Evolutionary conservation across 2,329 filamentous ascomycete genomes (phyloP), one percentile per base, ranked within the genome.

Genomic region (Graphium sp.): DNA sequence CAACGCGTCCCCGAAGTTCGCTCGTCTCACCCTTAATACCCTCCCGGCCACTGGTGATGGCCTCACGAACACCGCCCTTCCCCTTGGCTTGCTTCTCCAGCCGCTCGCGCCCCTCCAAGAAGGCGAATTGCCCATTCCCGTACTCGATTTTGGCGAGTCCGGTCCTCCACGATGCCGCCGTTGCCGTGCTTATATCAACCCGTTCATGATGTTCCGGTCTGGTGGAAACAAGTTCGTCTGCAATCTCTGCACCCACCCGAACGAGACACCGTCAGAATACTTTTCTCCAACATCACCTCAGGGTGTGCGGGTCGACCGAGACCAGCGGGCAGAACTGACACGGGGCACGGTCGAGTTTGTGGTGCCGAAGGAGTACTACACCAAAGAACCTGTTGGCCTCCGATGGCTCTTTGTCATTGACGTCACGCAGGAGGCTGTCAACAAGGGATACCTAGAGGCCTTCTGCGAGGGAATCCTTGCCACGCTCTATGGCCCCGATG

Each of bases 331-430:
- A 0, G 89, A 98, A 54, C 62, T 98, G 42, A 81, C 76, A 42
- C 69, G 82, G 32, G 89, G 89, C 21, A 95, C 89, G 0, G 87
- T 95, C 25, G 89, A 98, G 47, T 98, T 92, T 47, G 64, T 89
- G 34, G 91, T 98, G 10, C 89, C 89, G 11, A 95, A 94, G 56
- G 89, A 98, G 55, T 98, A 98, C 55, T 98, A 85, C 82, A 87
- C 83, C 15, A 89, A 87, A 50, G 78, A 91, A 47, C 89, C 89
- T 1, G 80, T 89, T 10, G 84, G 82, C 15, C 50, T 95, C 41
- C 74, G 77, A 34, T 92, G 78, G 69, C 58, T 98, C 8, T 98
- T 98, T 50, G 51, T 94, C 37, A 80, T 98, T 32, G 89, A 98
- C 50, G 84, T 91, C 22, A 89, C 82, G 5, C 82, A 91, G 40